Conservation (phyloP, 495 filamentous ascomycete genomes). For the Aspergillus nanangensis region DNA sequence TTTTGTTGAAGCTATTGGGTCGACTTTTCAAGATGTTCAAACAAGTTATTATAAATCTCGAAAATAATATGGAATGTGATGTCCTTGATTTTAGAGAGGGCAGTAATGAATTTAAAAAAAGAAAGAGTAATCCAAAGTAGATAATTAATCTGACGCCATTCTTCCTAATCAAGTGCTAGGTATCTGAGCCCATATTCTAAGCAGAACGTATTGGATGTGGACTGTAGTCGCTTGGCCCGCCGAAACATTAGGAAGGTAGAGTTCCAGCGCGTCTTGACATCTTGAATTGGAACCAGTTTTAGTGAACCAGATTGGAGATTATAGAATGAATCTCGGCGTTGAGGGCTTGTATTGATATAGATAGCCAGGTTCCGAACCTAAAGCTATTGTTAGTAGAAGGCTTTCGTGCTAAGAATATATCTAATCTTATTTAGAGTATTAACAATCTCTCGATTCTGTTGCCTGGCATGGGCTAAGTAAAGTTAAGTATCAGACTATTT, state of each 20-base stretch:
- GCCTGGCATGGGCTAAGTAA: not conserved
- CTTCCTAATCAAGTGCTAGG: slow-evolving; percentile 7
- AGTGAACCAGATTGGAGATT: not conserved
- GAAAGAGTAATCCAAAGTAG: slow-evolving; percentile 6
- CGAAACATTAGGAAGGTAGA: no score
- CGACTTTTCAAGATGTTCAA: slow-evolving; percentile 1
- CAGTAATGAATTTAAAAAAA: slow-evolving; percentile 10
- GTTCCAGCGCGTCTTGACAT: no score
- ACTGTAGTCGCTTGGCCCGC: no score
- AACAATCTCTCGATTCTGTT: not conserved
- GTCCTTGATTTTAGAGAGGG: slow-evolving; percentile 8
- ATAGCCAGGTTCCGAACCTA: no score
- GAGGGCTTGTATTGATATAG: no score
- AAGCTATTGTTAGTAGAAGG: not conserved
- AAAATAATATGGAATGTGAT: slow-evolving; percentile 9
- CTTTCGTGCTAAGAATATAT: not conserved
- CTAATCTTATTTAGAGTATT: no score
- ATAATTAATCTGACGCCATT: no score
- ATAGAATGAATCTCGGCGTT: not conserved
- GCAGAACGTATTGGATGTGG: slow-evolving; percentile 2
- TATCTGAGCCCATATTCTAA: not conserved
- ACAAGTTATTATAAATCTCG: no score
- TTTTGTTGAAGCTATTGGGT: slow-evolving; percentile 6
- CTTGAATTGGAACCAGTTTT: slow-evolving; percentile 9
- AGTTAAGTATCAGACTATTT: not conserved